phyloP scores from a whole-genome alignment of 441 rosid genomes.

The Erysimum cheiri region DNA sequence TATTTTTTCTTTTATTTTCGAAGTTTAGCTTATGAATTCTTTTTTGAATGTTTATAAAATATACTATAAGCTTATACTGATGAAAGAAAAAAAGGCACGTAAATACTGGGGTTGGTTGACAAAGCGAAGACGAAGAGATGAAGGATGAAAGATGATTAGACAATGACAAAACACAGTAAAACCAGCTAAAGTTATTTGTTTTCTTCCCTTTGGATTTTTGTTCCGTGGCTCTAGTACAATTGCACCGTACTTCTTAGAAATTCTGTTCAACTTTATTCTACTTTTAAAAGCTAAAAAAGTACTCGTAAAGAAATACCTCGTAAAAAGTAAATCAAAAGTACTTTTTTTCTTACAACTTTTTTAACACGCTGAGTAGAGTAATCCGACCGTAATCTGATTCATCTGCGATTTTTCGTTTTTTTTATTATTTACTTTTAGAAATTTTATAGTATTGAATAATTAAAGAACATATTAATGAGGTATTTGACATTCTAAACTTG shows the following conservation, averaged over 20 bases:
- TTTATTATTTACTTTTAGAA: neutral
- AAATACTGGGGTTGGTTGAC: constrained; percentile 23
- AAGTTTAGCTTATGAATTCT: neutral
- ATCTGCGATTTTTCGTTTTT: neutral
- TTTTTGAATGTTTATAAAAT: neutral
- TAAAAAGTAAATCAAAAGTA: constrained; percentile 18
- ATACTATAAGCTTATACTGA: neutral
- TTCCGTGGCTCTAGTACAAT: constrained; percentile 44
- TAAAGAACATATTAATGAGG: neutral
- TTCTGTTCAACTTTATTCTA: neutral
- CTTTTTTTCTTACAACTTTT: constrained; percentile 11
- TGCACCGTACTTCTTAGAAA: constrained; percentile 38
- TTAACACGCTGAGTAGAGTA: neutral
- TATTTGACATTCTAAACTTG: neutral
- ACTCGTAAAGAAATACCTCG: neutral
- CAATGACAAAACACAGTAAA: constrained; percentile 18
- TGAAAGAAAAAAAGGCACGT: constrained; percentile 11
- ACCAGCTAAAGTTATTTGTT: constrained; percentile 16
- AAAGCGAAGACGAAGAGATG: constrained; percentile 34
- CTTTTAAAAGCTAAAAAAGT: constrained; percentile 8
- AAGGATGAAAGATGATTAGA: neutral
- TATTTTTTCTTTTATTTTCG: neutral
- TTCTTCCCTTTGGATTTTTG: constrained; percentile 19
- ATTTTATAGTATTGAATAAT: neutral
- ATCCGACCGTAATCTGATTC: neutral